A percentile compares a stretch with the other conserved stretches of the same genome.
Conservation (phyloP, 1,284 basidiomycete species). For the Marasmius sp. region DNA sequence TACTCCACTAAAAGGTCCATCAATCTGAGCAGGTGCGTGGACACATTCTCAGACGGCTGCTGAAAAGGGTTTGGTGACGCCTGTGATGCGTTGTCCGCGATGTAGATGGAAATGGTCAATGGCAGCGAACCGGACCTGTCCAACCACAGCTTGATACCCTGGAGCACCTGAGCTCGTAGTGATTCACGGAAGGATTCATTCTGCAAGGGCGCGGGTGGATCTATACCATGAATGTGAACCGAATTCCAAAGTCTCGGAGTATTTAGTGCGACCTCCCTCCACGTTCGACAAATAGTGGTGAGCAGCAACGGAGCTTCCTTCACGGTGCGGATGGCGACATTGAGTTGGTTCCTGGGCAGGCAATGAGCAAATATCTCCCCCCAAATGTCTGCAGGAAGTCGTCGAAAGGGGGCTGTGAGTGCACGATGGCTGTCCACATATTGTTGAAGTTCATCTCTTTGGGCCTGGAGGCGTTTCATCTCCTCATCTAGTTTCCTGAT, state of each 20-base stretch:
- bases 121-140: too few species aligned
- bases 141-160: too few species aligned
- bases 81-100: too few species aligned
- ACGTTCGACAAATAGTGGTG: neutral
- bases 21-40: too few species aligned
- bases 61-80: too few species aligned
- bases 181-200: too few species aligned
- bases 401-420: slow-evolving; percentile 1
- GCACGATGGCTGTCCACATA: neutral
- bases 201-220: too few species aligned
- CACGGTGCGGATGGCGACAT: neutral
- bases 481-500: neutral
- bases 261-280: neutral
- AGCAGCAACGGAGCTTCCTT: neutral
- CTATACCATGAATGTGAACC: too few species aligned
- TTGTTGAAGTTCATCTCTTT: neutral
- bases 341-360: neutral
- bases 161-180: too few species aligned
- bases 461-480: neutral
- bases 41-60: too few species aligned
- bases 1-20: too few species aligned
- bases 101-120: too few species aligned
- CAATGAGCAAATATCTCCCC: slow-evolving; percentile 6
- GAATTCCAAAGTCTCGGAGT: neutral
- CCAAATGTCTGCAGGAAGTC: slow-evolving; percentile 4